Base-by-base conservation (phyloP, 2,329 filamentous ascomycete species). In the Hymenoscyphus linearis region DNA sequence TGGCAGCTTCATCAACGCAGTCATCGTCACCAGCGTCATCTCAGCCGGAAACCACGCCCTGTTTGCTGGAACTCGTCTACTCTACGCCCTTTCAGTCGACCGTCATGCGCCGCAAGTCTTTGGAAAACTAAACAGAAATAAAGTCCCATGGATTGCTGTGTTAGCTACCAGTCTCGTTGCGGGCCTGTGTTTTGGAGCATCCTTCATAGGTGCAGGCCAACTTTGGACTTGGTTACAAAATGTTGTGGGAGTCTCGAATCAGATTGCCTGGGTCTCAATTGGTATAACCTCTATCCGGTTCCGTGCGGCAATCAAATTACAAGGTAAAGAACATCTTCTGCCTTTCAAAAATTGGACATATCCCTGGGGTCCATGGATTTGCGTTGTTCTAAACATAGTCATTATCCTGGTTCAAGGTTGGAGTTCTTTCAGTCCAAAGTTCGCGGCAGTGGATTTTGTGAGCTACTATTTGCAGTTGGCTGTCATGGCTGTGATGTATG, bases 271-370 rank as follows among this genome's bases (percentile, higher is more conserved):
- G 85, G 81, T 84, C 66, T 79, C 82, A 60, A 89, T 88, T 62
- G 81, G 84, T 6, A 76, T 88, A 59, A 81, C 85, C 0, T 87
- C 84, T 0, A 74, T 88, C n/a, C 83, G 86, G 27, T 88, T 88
- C 76, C 83, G 86, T 27, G 74, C 77, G 3, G 86, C 77, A 3
- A 74, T 88, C 59, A 76, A 77, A 54, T 70, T 74, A 1, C 86
- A 88, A 65, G 81, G 80, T n/a, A 80, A 85, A 55, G 82, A 84
- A 7, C 82, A 86, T 62, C 76, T 82, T 0, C 76, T 88, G 0
- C 85, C 85, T 0, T 88, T 85, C 74, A 82, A 80, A 63, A 88
- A 88, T 68, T 87, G 83, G 82, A 86, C 85, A 0, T 87, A 88
- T 63, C 86, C 86, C 0, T 81, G 77, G 61, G 85, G 85, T 0